Evolutionary conservation across 805 yeast genomes (phyloP).

Genomic region (Candida ulmi): DNA sequence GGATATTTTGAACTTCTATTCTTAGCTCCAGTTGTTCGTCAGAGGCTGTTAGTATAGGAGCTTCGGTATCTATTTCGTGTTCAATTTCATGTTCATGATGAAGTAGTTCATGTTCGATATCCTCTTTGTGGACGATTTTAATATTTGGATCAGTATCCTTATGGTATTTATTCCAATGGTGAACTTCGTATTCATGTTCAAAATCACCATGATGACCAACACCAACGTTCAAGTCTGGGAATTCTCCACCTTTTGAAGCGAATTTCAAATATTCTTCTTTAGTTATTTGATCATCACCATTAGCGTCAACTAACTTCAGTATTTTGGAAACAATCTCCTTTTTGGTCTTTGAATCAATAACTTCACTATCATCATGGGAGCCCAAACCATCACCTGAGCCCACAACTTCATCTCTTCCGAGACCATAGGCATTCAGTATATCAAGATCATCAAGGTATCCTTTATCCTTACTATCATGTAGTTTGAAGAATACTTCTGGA

Average conservation of each 20-base stretch:
- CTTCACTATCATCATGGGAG: slow-evolving; percentile 58
- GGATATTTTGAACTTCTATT: slow-evolving; percentile 31
- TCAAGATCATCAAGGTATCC: slow-evolving; percentile 56
- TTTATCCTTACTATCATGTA: slow-evolving; percentile 67
- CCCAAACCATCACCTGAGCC: slow-evolving; percentile 94
- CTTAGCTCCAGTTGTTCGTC: slow-evolving; percentile 35
- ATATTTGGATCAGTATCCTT: slow-evolving; percentile 79
- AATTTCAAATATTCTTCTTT: slow-evolving; percentile 67
- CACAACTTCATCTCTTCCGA: slow-evolving; percentile 61
- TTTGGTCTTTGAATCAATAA: slow-evolving; percentile 49
- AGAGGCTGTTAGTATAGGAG: slow-evolving; percentile 23
- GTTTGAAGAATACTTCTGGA: slow-evolving; percentile 65
- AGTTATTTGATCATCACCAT: slow-evolving; percentile 60
- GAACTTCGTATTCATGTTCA: slow-evolving; percentile 89
- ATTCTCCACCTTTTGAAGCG: slow-evolving; percentile 54
- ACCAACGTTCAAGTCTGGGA: slow-evolving; percentile 92
- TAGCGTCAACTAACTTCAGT: slow-evolving; percentile 54
- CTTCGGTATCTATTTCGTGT: slow-evolving; percentile 60
- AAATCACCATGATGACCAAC: slow-evolving; percentile 94
- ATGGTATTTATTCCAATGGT: slow-evolving; percentile 86
- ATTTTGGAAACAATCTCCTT: slow-evolving; percentile 49
- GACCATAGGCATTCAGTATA: slow-evolving; percentile 76
- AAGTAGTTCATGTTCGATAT: slow-evolving; percentile 51
- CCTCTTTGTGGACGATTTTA: slow-evolving; percentile 75
- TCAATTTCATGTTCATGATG: slow-evolving; percentile 60